A percentile compares a stretch with the other conserved stretches of the same genome.
Evolutionary conservation across 345 rosid species (phyloP).

Genomic region (Sonneratia caseolaris): DNA sequence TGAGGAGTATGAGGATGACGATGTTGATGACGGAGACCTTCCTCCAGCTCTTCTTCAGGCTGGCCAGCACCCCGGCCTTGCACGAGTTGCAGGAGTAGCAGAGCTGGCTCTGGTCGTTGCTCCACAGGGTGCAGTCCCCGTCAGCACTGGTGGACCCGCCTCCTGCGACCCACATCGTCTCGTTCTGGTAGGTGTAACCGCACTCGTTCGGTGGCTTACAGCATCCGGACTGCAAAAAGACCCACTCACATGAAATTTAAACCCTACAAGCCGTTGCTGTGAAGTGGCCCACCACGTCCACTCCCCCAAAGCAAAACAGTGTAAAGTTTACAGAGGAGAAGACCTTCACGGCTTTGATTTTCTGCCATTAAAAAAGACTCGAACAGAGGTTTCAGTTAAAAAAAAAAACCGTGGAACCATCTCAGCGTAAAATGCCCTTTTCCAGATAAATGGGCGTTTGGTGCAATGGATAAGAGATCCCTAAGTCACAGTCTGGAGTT

Average conservation of each 20-base stretch:
- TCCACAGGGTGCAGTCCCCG: slow-evolving; percentile 62
- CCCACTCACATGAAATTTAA: neutral
- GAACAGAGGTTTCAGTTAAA: too few species aligned
- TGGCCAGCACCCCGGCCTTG: slow-evolving; percentile 87
- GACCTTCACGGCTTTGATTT: too few species aligned
- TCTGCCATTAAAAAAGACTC: too few species aligned
- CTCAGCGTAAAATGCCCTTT: too few species aligned
- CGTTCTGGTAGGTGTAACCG: slow-evolving; percentile 57
- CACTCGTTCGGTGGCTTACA: slow-evolving; percentile 92
- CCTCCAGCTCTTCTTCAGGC: slow-evolving; percentile 87
- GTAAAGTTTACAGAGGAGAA: too few species aligned
- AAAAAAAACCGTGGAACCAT: too few species aligned
- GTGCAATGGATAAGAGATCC: too few species aligned
- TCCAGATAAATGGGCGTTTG: too few species aligned
- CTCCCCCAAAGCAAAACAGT: too few species aligned
- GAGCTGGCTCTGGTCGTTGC: slow-evolving; percentile 51
- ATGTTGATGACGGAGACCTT: slow-evolving; percentile 84
- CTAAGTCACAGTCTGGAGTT: too few species aligned
- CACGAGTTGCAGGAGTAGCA: slow-evolving; percentile 83
- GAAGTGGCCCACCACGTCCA: too few species aligned
- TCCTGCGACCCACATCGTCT: slow-evolving; percentile 47
- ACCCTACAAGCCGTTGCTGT: neutral
- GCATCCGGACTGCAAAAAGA: slow-evolving; percentile 65
- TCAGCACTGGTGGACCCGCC: slow-evolving; percentile 28
- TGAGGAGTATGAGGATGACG: slow-evolving; percentile 59